Evolutionary conservation across 768 basidiomycete genomes (phyloP).

Genomic region (Phaeotremella skinneri): DNA sequence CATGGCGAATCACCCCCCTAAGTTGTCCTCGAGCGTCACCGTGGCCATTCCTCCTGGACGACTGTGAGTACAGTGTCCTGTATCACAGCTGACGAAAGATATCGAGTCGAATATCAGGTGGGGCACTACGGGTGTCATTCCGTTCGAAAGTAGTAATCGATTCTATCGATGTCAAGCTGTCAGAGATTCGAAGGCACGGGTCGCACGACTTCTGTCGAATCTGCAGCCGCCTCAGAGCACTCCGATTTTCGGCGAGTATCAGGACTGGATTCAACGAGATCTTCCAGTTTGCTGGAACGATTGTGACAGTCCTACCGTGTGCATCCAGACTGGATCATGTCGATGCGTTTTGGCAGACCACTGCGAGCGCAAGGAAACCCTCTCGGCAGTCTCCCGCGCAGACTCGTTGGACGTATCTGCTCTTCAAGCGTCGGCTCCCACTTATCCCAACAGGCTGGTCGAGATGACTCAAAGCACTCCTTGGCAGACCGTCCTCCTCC

Average conservation of each 20-base stretch:
- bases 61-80: slow-evolving; percentile 31
- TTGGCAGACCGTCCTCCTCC: slow-evolving; percentile 31
- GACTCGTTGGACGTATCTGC: slow-evolving; percentile 7
- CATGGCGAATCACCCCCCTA: slow-evolving; percentile 43
- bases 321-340: slow-evolving; percentile 34
- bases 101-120: slow-evolving; percentile 45
- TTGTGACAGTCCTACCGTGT: slow-evolving; percentile 31
- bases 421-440: background rate
- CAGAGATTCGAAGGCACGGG: slow-evolving; percentile 7
- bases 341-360: slow-evolving; percentile 31
- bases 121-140: slow-evolving; percentile 46
- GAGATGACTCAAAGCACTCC: slow-evolving; percentile 16
- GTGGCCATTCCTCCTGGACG: slow-evolving; percentile 50
- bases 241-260: background rate
- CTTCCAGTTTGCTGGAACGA: slow-evolving; percentile 34
- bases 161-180: slow-evolving; percentile 30
- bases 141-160: slow-evolving; percentile 43
- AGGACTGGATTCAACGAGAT: slow-evolving; percentile 1
- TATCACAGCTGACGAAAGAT: slow-evolving; percentile 13
- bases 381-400: no score
- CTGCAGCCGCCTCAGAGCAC: background rate
- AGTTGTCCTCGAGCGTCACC: slow-evolving; percentile 45
- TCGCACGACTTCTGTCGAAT: no score
- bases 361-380: slow-evolving; percentile 13
- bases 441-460: slow-evolving; percentile 4